phyloP scores from a whole-genome alignment of 1,284 basidiomycete species.

The Earliella scabrosa region DNA sequence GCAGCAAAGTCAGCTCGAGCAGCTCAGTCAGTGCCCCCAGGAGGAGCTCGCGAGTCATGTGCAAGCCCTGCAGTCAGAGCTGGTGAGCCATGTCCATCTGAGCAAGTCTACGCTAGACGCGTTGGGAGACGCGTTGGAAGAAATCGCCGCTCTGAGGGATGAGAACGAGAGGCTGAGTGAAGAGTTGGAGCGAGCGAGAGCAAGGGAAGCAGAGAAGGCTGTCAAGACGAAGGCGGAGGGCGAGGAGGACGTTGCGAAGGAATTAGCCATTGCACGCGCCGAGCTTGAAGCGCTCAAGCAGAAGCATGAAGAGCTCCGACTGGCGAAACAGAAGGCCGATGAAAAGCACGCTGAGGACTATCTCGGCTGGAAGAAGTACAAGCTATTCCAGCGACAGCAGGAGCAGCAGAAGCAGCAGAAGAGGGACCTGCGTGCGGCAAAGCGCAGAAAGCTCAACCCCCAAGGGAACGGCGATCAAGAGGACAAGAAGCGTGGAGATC shows the following conservation, averaged over 20 bases:
- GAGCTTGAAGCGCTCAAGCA: slow-evolving; percentile 21
- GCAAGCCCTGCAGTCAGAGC: slow-evolving; percentile 22
- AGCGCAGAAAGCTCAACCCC: slow-evolving; percentile 47
- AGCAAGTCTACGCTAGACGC: slow-evolving; percentile 19
- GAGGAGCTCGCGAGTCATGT: slow-evolving; percentile 24
- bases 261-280: slow-evolving; percentile 11
- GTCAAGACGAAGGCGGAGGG: neutral
- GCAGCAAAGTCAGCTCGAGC: slow-evolving; percentile 18
- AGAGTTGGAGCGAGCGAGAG: slow-evolving; percentile 5
- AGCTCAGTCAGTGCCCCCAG: slow-evolving; percentile 17
- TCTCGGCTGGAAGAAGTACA: slow-evolving; percentile 24
- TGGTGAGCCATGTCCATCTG: slow-evolving; percentile 19
- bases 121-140: slow-evolving; percentile 22
- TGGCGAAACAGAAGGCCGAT: slow-evolving; percentile 24
- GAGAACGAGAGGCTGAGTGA: slow-evolving; percentile 18
- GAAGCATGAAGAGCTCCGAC: slow-evolving; percentile 25
- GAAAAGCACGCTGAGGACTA: slow-evolving; percentile 22
- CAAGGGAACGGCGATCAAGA: slow-evolving; percentile 74
- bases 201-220: neutral
- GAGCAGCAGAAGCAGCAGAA: neutral
- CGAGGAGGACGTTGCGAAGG: too few species aligned
- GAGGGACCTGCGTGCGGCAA: slow-evolving; percentile 7
- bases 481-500: slow-evolving; percentile 68
- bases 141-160: slow-evolving; percentile 14
- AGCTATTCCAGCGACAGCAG: slow-evolving; percentile 20